A percentile compares a stretch with the other conserved stretches of the same genome.
These are phyloP conservation scores for Diplodia mutila DNA, from an alignment of 2,329 filamentous ascomycete species.

Conservation along the genomic window DNA sequence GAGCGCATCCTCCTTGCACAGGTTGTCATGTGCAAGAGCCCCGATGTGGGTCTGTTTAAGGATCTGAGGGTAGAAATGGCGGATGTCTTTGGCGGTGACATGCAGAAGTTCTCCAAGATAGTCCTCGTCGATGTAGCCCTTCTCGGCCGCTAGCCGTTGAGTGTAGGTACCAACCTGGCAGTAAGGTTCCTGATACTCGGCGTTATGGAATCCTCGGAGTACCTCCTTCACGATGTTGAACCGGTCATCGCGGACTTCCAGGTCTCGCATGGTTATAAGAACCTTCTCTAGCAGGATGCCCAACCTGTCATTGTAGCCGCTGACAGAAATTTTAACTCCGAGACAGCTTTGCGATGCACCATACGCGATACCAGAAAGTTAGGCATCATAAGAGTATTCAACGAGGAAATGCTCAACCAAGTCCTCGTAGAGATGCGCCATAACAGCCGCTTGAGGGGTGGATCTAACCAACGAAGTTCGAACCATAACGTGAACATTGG, in stretches of 20 bases:
- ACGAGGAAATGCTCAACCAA: slow-evolving; percentile 85
- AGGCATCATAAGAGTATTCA: slow-evolving; percentile 95
- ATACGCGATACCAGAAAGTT: slow-evolving; percentile 87
- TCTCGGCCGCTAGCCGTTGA: slow-evolving; percentile 76
- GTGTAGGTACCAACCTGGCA: slow-evolving; percentile 84
- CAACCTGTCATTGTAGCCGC: slow-evolving; percentile 96
- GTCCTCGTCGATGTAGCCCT: slow-evolving; percentile 78
- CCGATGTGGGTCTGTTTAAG: slow-evolving; percentile 86
- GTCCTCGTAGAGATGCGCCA: slow-evolving; percentile 79
- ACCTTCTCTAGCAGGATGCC: slow-evolving; percentile 89
- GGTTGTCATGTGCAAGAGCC: slow-evolving; percentile 84
- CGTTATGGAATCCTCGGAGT: slow-evolving; percentile 77
- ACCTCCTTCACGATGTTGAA: slow-evolving; percentile 93
- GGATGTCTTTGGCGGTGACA: no score
- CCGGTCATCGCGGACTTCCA: slow-evolving; percentile 82
- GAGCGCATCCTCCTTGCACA: slow-evolving; percentile 93
- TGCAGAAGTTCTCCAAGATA: slow-evolving; percentile 74
- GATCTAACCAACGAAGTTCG: slow-evolving; percentile 78
- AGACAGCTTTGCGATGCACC: slow-evolving; percentile 71
- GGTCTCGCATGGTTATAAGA: slow-evolving; percentile 77
- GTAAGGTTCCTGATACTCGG: slow-evolving; percentile 85
- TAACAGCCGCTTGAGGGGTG: slow-evolving; percentile 77
- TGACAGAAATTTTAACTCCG: slow-evolving; percentile 77
- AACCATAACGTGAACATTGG: slow-evolving; percentile 83
- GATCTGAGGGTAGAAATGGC: no score